Conservation (phyloP, 306 rosid species). For the Begonia peltatifolia region DNA sequence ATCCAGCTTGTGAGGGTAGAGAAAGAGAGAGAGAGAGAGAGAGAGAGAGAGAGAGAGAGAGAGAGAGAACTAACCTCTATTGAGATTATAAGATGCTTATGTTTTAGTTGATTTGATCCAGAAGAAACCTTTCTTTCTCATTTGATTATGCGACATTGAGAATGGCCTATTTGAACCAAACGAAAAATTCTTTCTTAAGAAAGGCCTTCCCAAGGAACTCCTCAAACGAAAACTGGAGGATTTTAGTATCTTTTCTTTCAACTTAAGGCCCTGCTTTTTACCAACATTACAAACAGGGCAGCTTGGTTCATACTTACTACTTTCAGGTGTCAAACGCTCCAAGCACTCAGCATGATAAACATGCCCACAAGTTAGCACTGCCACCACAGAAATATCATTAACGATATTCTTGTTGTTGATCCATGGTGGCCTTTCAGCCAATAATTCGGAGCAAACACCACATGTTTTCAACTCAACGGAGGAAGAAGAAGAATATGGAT, state of each 20-base stretch:
- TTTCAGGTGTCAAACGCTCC: conserved; percentile 72
- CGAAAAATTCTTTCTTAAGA: neutral
- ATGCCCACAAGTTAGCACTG: conserved; percentile 77
- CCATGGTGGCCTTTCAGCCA: conserved; percentile 46
- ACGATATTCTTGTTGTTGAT: conserved; percentile 40
- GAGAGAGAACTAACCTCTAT: neutral
- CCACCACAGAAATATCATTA: conserved; percentile 49
- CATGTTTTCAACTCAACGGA: conserved; percentile 27
- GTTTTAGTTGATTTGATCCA: neutral
- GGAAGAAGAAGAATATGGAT: conserved; percentile 37
- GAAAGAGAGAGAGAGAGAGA: neutral
- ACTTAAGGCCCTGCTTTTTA: conserved; percentile 48
- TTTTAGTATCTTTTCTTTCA: conserved; percentile 7
- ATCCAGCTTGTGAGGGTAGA: neutral
- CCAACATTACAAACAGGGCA: conserved; percentile 81
- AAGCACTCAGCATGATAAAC: conserved; percentile 86
- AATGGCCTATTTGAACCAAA: neutral
- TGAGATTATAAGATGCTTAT: neutral
- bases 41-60: neutral
- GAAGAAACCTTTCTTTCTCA: neutral
- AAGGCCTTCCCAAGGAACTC: neutral
- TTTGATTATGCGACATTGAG: neutral
- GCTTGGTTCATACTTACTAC: conserved; percentile 65
- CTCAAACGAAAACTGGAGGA: neutral
- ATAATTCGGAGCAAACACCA: conserved; percentile 44